Base-by-base conservation (phyloP, 73 alveolate genomes). In the Stentor roeselii region DNA sequence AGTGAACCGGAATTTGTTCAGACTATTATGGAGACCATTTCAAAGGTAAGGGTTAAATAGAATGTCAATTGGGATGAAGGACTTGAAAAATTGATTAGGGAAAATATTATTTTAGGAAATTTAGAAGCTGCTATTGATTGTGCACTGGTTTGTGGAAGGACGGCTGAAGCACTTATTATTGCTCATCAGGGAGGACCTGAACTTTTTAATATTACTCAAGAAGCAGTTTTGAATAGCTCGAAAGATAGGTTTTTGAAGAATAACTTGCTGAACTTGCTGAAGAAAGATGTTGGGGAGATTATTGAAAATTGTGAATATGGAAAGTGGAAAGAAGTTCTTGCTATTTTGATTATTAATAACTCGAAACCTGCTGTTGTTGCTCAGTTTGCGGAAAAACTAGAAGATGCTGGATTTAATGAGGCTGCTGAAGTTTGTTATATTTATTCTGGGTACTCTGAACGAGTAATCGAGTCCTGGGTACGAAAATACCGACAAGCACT, bases 21-120 rank as follows among this genome's bases (percentile, higher is more conserved):
- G 3, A 39, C 31, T 37, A 85, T 80, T 59, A 86, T 97, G 21
- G 99, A 97, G 75, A 91, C 91, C 42, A 86, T 94, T 41, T 85
- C 96, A 3, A 92, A 90, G 67, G 67, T 50, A 50, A 11, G 6
- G 6, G 6, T 50, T 50, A 50, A 11, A 50, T 50, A 50, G 86
- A 97, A 97, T 88, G 89, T 88, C 35, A 96, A 97, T 91, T 97
- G 99, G 99, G 96, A 94, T 92, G 98, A 91, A 39, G 99, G 98
- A 67, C 95, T 89, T 60, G 99, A 96, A 86, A 95, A 93, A 60
- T 85, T 92, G 27, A 96, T 97, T 75, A 96, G 96, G 95, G 95
- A 91, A 76, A 93, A 95, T 86, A 86, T 97, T 75, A 88, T 97
- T 85, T 85, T 97, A 59, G 99, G 99, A 31, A 96, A 97, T 86